Conservation (phyloP, 1,284 basidiomycete genomes). For the Cryptococcus sp. region DNA sequence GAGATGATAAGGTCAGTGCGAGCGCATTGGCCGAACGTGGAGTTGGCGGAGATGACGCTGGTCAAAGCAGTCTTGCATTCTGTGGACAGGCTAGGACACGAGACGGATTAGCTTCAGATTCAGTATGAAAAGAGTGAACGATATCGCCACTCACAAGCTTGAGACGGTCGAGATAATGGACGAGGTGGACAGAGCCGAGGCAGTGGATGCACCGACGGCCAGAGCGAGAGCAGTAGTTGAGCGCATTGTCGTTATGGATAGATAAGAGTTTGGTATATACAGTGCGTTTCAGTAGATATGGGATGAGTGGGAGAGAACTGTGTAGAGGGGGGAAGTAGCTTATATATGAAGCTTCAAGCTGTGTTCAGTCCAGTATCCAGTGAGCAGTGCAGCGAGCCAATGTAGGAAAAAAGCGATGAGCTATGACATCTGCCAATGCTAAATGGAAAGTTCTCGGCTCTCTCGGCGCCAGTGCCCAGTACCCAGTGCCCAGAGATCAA, state of each 20-base stretch:
- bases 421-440: no score
- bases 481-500: no score
- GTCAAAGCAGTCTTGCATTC: conserved; percentile 7
- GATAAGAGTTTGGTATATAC: background rate
- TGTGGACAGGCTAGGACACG: conserved; percentile 5
- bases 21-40: conserved; percentile 15
- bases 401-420: no score
- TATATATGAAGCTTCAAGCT: no score
- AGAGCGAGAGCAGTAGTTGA: conserved; percentile 4
- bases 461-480: no score
- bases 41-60: background rate
- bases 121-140: background rate
- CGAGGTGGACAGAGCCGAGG: background rate
- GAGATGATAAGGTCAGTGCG: conserved; percentile 12
- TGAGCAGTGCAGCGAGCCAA: no score
- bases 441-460: no score
- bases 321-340: background rate
- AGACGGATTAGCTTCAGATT: background rate
- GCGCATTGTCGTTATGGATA: background rate
- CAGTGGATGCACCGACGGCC: conserved; percentile 1
- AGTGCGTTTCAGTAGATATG: background rate
- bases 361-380: no score
- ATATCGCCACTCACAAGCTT: conserved; percentile 7
- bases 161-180: background rate
- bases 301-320: background rate